Percentiles rank a stretch among this genome's conserved stretches.
Conservation (phyloP, 2,329 filamentous ascomycete species). For the Meredithiella fracta region DNA sequence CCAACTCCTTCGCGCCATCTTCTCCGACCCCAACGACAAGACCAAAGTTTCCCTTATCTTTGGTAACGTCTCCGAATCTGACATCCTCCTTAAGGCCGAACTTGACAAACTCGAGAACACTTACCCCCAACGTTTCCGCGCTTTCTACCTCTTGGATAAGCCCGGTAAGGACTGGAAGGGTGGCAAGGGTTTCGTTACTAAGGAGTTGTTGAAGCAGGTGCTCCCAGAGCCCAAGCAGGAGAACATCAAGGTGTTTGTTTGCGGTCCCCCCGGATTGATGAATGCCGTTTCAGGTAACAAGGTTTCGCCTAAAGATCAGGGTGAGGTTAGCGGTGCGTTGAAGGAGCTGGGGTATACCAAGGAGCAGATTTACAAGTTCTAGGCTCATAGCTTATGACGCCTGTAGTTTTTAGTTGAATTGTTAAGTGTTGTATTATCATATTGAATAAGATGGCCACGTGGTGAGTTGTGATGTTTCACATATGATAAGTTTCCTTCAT, state of each 20-base stretch:
- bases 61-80: conserved; percentile 75
- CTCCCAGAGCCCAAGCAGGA: conserved; percentile 80
- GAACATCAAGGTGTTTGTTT: conserved; percentile 94
- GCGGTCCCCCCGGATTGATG: conserved; percentile 83
- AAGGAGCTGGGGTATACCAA: conserved; percentile 56
- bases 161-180: conserved; percentile 62
- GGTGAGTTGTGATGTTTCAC: no score
- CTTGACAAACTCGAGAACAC: conserved; percentile 79
- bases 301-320: conserved; percentile 85
- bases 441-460: no score
- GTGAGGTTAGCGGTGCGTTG: conserved; percentile 66
- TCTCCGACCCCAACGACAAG: conserved; percentile 91
- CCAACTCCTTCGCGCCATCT: conserved; percentile 80
- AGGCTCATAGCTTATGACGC: no score
- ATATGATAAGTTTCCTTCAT: no score
- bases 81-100: conserved; percentile 82
- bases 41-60: conserved; percentile 95
- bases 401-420: no score
- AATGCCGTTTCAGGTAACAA: conserved; percentile 82
- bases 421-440: no score
- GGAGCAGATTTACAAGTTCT: conserved; percentile 94
- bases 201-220: conserved; percentile 88
- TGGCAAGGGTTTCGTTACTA: conserved; percentile 65
- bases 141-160: conserved; percentile 85
- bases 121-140: conserved; percentile 85